Conservation (phyloP, 495 filamentous ascomycete genomes). For the Aspergillus sclerotioniger region DNA sequence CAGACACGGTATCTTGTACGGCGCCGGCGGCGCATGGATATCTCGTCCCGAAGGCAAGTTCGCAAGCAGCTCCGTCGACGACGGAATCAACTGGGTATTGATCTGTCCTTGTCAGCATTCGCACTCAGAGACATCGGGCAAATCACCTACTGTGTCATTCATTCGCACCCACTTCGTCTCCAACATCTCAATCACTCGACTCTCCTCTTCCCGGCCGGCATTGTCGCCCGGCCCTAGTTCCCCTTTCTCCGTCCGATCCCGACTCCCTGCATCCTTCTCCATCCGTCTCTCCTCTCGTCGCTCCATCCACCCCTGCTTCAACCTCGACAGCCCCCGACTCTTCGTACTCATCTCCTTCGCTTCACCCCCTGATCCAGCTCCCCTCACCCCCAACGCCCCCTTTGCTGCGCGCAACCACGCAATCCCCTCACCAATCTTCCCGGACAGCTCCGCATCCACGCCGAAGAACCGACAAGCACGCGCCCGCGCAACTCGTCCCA, state of each 20-base stretch:
- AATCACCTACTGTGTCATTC: slow-evolving; percentile 77
- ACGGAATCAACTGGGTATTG: slow-evolving; percentile 74
- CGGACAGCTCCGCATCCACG: slow-evolving; percentile 80
- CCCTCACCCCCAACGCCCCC: slow-evolving; percentile 61
- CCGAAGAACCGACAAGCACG: slow-evolving; percentile 88
- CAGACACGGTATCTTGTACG: slow-evolving; percentile 57
- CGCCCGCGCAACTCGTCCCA: slow-evolving; percentile 69
- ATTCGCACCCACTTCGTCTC: slow-evolving; percentile 86
- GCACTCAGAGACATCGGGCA: neutral
- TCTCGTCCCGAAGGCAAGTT: slow-evolving; percentile 86
- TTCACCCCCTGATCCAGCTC: slow-evolving; percentile 12
- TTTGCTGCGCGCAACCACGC: slow-evolving; percentile 77
- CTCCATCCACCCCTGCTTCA: slow-evolving; percentile 52
- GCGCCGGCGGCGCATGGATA: slow-evolving; percentile 62
- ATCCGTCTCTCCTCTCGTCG: slow-evolving; percentile 53
- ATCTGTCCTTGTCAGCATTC: slow-evolving; percentile 50
- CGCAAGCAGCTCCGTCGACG: slow-evolving; percentile 63
- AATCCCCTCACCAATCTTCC: slow-evolving; percentile 76
- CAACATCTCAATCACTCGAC: slow-evolving; percentile 79
- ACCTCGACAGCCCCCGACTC: slow-evolving; percentile 46
- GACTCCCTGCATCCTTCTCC: slow-evolving; percentile 67
- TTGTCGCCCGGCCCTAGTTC: slow-evolving; percentile 72
- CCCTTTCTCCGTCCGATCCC: slow-evolving; percentile 52
- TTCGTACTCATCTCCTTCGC: slow-evolving; percentile 19
- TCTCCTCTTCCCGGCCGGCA: slow-evolving; percentile 80